A percentile compares a stretch with the other conserved stretches of the same genome.
Evolutionary conservation across 805 yeast genomes (phyloP).

Genomic region (Nakazawaea ishiwadae): DNA sequence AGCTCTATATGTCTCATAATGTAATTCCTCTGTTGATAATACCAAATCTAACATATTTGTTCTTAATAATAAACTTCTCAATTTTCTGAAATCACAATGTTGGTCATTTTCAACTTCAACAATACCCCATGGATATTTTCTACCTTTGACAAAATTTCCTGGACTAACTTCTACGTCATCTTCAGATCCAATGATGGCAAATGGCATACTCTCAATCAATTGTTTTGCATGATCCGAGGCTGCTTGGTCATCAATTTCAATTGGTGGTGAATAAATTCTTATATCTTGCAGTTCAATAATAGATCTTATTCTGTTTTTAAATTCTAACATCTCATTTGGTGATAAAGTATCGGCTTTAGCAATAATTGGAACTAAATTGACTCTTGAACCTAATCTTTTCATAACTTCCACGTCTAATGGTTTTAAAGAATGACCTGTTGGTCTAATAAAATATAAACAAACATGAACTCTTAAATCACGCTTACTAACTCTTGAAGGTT

Average conservation of each 20-base stretch:
- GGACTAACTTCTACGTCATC: slow-evolving; percentile 58
- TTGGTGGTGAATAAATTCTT: slow-evolving; percentile 78
- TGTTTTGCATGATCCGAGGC: slow-evolving; percentile 78
- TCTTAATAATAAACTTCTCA: slow-evolving; percentile 74
- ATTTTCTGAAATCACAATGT: slow-evolving; percentile 80
- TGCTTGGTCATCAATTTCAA: slow-evolving; percentile 69
- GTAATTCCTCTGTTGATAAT: slow-evolving; percentile 73
- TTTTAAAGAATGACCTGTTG: slow-evolving; percentile 83
- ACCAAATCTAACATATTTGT: slow-evolving; percentile 81
- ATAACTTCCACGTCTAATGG: slow-evolving; percentile 86
- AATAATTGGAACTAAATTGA: slow-evolving; percentile 84
- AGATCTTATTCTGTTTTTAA: slow-evolving; percentile 74
- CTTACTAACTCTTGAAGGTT: slow-evolving; percentile 63
- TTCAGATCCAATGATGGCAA: slow-evolving; percentile 78
- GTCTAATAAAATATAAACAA: slow-evolving; percentile 84
- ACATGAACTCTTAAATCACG: slow-evolving; percentile 89
- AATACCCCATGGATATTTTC: slow-evolving; percentile 88
- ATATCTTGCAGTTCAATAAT: slow-evolving; percentile 83
- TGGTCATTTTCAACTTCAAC: slow-evolving; percentile 84
- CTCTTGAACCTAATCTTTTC: slow-evolving; percentile 77
- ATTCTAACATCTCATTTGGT: slow-evolving; percentile 59
- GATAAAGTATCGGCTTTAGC: slow-evolving; percentile 86
- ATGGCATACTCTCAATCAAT: slow-evolving; percentile 81
- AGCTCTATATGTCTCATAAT: slow-evolving; percentile 76
- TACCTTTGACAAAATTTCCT: slow-evolving; percentile 67